Base-by-base conservation (phyloP, 768 basidiomycete genomes). In the Tulasnella sp. region DNA sequence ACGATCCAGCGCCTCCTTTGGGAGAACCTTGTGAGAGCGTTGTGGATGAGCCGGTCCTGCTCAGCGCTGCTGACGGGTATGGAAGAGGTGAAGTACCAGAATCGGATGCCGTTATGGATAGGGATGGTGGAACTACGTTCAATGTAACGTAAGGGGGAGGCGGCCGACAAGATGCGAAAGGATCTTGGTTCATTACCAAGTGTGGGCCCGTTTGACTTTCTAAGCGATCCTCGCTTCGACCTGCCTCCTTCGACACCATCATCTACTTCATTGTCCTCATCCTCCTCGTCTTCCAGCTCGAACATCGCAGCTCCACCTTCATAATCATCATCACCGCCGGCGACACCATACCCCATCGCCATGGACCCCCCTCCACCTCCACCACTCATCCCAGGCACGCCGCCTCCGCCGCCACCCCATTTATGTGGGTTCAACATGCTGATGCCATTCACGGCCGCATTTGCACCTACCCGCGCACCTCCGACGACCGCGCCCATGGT, bases 351-450 rank as follows among this genome's bases (percentile, higher is more conserved):
- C 12, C 54, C 54, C 8, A 25, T 4, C 21, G n/a, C n/a, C 1
- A 25, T 34, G 15, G 34, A 15, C 34, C 34, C 15, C 34, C 34
- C 34, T 38, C 34, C 34, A 3, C 3, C 57, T n/a, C 45, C 19
- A 46, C 53, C 24, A 42, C 44, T 31, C 19, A 38, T 45, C 11
- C 49, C 19, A 17, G 15, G 27, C 27, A 38, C 49, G 17, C 60
- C 61, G 17, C 22, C 41, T 24, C 57, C 60, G 8, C 10, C 51
- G 15, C 82, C 83, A 8, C 77, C 82, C 90, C 89, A 94, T 59
- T 85, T 76, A 67, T 87, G 83, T 0, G 92, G 91, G 67, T 93
- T 93, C 31, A 93, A 75, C 89, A 92, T 93, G 0, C 84, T 74
- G 38, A 92, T 83, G 1, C 91, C 91, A 59, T 84, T 85, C 2